Evolutionary conservation across 352 stramenopile genomes (phyloP), one percentile per base, ranked within the genome.

Genomic region (Globisporangium sylvaticum): DNA sequence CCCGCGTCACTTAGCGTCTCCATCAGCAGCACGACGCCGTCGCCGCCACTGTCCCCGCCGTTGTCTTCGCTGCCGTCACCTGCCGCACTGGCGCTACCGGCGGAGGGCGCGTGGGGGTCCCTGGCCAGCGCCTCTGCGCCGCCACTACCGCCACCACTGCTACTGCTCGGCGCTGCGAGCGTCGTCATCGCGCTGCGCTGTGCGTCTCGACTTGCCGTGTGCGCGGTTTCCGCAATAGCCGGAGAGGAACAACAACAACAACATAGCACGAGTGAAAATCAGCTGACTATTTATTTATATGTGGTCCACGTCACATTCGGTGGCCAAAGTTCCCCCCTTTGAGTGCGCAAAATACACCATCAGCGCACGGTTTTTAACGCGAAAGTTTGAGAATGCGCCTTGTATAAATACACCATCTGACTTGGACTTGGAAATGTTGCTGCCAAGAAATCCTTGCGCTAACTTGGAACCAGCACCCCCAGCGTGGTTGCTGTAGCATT

Each of bases 101-200:
- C 53, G 25, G 29, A 59, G 20, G 10, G 22, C 20, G 3, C 29
- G 8, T 9, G 29, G 2, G 54, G 8, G 6, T 50, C 15, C 18
- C 18, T 50, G 15, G 42, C 18, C 42, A 50, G 42, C 42, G 42
- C 6, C 54, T 59, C 20, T 2, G 27, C 4, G 20, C 24, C 29
- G 15, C 20, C 48, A 20, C 52, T 10, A 12, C 15, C 18, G 46
- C 46, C n/a, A n/a, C 20, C 7, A 10, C 32, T 25, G 32, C n/a
- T 34, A 29, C 58, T 34, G 61, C 46, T 50, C 0, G 61, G 61
- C 29, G 29, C 61, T n/a, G 27, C 61, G 46, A 66, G 46, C 61
- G 61, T 66, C 61, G 61, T 66, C 61, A 66, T 66, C 58, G 42
- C 42, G 52, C 52, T 59, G 27, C 27, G 54, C 54, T 44, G 22